These are phyloP conservation scores for Diaporthe ampelina DNA, from an alignment of 2,329 filamentous ascomycete species.

Conservation along the genomic window DNA sequence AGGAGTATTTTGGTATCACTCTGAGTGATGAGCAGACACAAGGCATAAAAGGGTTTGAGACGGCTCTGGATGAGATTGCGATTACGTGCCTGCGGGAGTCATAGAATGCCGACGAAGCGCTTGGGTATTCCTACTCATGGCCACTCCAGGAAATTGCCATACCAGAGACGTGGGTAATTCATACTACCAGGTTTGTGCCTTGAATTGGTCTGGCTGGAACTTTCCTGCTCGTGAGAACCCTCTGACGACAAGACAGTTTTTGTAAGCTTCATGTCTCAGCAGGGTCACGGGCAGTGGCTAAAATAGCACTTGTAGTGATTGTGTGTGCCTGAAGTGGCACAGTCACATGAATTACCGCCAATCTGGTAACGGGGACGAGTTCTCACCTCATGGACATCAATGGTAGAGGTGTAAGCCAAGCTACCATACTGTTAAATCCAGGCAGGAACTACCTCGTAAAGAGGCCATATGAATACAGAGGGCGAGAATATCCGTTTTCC, in stretches of 20 bases:
- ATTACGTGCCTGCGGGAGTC: too few species aligned
- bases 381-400: neutral
- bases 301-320: neutral
- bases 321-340: too few species aligned
- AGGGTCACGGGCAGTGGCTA: neutral
- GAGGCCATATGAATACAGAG: too few species aligned
- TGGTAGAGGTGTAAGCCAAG: neutral
- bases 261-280: neutral
- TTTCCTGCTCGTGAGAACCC: neutral
- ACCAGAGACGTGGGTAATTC: too few species aligned
- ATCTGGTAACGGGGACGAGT: neutral
- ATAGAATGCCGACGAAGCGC: neutral
- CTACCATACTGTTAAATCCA: neutral
- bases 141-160: too few species aligned
- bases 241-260: too few species aligned
- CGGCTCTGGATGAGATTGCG: conserved; percentile 54
- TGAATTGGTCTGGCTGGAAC: too few species aligned
- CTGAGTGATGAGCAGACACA: conserved; percentile 63
- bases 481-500: too few species aligned
- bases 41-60: conserved; percentile 63
- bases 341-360: too few species aligned
- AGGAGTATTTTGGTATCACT: conserved; percentile 65
- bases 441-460: too few species aligned
- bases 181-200: too few species aligned
- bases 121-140: neutral